phyloP scores from a whole-genome alignment of 164 flowering plant genomes.

The Stephania yunnanensis region DNA sequence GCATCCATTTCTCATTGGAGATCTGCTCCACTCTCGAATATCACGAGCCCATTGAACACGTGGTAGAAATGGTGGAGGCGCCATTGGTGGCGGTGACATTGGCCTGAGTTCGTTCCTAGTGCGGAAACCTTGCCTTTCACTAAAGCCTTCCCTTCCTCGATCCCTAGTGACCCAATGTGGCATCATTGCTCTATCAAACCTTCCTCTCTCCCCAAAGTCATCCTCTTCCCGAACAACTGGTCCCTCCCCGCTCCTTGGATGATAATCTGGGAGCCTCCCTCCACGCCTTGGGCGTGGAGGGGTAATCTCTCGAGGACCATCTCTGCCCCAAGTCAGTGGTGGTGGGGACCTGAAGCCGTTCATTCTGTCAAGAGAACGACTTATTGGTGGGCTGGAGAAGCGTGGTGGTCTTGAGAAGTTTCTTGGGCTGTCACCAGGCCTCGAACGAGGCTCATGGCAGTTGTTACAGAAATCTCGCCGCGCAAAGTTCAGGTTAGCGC shows the following conservation, averaged over 20 bases:
- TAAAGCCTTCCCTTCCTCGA: conserved; percentile 45
- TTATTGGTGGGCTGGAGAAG: conserved; percentile 48
- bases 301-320: conserved; percentile 54
- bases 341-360: conserved; percentile 67
- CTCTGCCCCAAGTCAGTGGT: conserved; percentile 63
- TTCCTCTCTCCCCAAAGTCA: conserved; percentile 41
- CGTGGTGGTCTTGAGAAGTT: conserved; percentile 53
- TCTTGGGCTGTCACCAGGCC: conserved; percentile 50
- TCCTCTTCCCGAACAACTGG: conserved; percentile 42
- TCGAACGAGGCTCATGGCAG: conserved; percentile 56
- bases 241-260: conserved; percentile 50
- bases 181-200: conserved; percentile 49
- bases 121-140: conserved; percentile 47
- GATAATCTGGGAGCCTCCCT: conserved; percentile 56
- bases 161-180: conserved; percentile 50
- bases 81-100: conserved; percentile 26
- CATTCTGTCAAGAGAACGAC: conserved; percentile 56
- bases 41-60: conserved; percentile 62
- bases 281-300: conserved; percentile 51
- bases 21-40: conserved; percentile 69
- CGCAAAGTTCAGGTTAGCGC: conserved; percentile 83
- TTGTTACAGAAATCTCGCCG: conserved; percentile 74
- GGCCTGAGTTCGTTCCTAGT: conserved; percentile 24
- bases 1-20: conserved; percentile 52
- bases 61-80: conserved; percentile 21